Base-by-base conservation (phyloP, 2,329 filamentous ascomycete species). In the Lecanoromycetidae sp. region DNA sequence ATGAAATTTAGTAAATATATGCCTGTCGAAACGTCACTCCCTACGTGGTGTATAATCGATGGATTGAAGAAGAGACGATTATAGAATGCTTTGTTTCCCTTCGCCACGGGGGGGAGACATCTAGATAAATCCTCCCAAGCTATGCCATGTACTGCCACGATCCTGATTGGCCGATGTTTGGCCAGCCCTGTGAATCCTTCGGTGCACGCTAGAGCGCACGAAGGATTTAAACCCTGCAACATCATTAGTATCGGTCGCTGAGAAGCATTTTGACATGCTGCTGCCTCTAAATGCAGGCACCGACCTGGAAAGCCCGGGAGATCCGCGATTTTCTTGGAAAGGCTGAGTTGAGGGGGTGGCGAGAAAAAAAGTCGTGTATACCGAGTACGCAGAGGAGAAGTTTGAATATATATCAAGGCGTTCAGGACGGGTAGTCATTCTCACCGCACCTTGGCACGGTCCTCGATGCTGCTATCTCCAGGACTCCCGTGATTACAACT, bases 1-100 rank as follows among this genome's bases (percentile, higher is more conserved):
- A 42, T 19, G 35, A 43, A 34, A 20, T 17, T 29, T 50, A 26
- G 27, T 36, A 40, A 47, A 50, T 50, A 50, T 47, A 50, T 45
- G 7, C 19, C 25, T 22, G 35, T 42, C 26, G 17, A 36, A 30
- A 40, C 29, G 30, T 41, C 15, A 30, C 35, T 27, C n/a, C n/a
- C 26, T 47, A 47, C 30, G 29, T 47, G 42, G 27, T 43, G 17
- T 34, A 17, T 42, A 19, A 36, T 33, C 5, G 26, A 44, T 44
- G 46, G 39, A 44, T 44, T 30, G 32, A 17, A 10, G 22, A 15
- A 17, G 19, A 43, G 40, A 43, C 30, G 40, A 34, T 23, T 13
- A 43, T 26, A 43, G 30, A 44, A 15, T 20, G 13, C 10, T 23
- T 25, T 37, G 5, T 17, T 19, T 19, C 17, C 33, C 46, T 48